phyloP scores from a whole-genome alignment of 768 basidiomycete species.

The Boletus vermiculosoides region DNA sequence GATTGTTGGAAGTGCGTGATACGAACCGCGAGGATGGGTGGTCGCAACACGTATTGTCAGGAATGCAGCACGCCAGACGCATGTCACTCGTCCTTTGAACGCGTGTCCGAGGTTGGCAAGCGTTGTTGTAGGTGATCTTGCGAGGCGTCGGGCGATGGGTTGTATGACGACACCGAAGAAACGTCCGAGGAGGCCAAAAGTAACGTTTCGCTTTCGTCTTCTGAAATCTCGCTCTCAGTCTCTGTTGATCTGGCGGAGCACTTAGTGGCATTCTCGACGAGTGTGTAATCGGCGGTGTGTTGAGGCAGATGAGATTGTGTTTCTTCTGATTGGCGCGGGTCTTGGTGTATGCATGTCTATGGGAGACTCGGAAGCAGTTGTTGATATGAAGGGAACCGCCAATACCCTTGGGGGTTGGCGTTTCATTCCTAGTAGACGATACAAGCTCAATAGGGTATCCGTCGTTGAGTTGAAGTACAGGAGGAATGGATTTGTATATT shows the following conservation, averaged over 20 bases:
- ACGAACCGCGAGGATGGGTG: slow-evolving; percentile 88
- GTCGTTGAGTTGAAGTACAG: slow-evolving; percentile 32
- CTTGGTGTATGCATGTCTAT: slow-evolving; percentile 20
- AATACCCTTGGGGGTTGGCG: slow-evolving; percentile 39
- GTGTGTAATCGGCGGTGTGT: slow-evolving; percentile 13
- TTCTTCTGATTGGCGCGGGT: slow-evolving; percentile 14
- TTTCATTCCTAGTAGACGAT: slow-evolving; percentile 8
- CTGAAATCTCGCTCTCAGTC: slow-evolving; percentile 33
- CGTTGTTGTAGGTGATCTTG: slow-evolving; percentile 24
- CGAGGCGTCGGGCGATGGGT: slow-evolving; percentile 32
- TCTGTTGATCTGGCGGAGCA: slow-evolving; percentile 28
- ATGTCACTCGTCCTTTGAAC: slow-evolving; percentile 35
- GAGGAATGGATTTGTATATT: slow-evolving; percentile 21
- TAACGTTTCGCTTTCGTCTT: slow-evolving; percentile 35
- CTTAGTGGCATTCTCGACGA: slow-evolving; percentile 30
- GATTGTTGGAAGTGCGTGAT: slow-evolving; percentile 93
- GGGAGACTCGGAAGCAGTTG: slow-evolving; percentile 45
- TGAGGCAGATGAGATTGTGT: slow-evolving; percentile 4
- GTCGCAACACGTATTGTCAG: slow-evolving; percentile 70
- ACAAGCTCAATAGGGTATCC: slow-evolving; percentile 20
- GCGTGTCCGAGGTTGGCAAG: slow-evolving; percentile 22
- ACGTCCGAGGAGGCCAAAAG: slow-evolving; percentile 33
- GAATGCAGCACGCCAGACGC: slow-evolving; percentile 35
- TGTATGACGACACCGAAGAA: slow-evolving; percentile 34
- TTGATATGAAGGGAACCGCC: slow-evolving; percentile 55